Conservation (phyloP, 1,139 yeast genomes). For the Magnusiomyces clavatus region DNA sequence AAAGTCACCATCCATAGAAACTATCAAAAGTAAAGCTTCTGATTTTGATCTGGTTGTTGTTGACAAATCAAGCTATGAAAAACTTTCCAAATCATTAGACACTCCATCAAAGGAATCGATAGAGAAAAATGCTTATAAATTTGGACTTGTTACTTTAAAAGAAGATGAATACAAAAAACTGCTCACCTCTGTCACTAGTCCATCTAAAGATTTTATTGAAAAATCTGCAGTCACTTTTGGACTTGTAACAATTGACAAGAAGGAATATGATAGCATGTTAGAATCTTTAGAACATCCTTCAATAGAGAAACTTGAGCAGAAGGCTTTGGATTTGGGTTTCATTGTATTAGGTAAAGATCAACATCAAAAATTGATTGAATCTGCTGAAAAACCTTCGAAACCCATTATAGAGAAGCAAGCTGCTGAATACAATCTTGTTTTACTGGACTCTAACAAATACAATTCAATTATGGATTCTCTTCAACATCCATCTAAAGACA, state of each 20-base stretch:
- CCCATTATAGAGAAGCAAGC: conserved; percentile 22
- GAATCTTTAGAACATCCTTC: conserved; percentile 17
- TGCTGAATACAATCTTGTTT: conserved; percentile 9
- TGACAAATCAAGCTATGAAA: conserved; percentile 2
- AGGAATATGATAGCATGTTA: conserved; percentile 14
- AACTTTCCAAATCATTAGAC: conserved; percentile 14
- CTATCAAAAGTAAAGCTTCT: conserved; percentile 12
- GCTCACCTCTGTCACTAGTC: conserved; percentile 21
- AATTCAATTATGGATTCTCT: conserved; percentile 34
- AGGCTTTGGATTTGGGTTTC: conserved; percentile 29
- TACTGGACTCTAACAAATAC: conserved; percentile 15
- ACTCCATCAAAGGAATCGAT: conserved; percentile 8
- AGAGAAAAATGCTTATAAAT: conserved; percentile 15
- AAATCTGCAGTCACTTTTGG: conserved; percentile 32
- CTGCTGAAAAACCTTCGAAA: conserved; percentile 26
- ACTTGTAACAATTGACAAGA: conserved; percentile 23
- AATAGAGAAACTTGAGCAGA: conserved; percentile 10
- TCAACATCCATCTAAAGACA: conserved; percentile 22
- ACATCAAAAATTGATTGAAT: conserved; percentile 22
- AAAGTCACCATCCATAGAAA: conserved; percentile 12
- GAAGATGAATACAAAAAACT: conserved; percentile 21
- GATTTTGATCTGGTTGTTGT: conserved; percentile 13
- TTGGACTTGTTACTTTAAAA: conserved; percentile 42
- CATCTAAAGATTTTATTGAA: conserved; percentile 23
- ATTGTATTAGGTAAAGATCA: conserved; percentile 37